Evolutionary conservation across 331 rosid genomes (phyloP), one percentile per base, ranked within the genome.

Genomic region (Rhamnella rubrinervis): DNA sequence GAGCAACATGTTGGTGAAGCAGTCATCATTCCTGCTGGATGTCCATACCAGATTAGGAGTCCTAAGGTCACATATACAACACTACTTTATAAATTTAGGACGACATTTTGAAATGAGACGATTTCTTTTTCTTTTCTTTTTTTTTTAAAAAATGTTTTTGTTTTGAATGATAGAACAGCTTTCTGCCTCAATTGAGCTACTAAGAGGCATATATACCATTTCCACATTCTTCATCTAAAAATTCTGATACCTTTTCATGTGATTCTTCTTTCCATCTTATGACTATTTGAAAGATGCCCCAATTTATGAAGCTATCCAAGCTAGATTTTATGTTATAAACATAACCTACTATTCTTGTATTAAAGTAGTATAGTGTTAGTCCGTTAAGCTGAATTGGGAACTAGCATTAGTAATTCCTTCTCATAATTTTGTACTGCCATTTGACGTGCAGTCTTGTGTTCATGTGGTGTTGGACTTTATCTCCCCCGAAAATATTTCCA

Each of bases 1-100:
- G 88, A 83, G 88, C 99, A 95, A 82, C 88, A 59, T 55, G 86
- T 85, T 57, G 99, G 99, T 50, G 99, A 91, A 87, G 99, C 99
- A 77, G 96, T 95, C 71, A 86, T 95, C 67, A 82, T 95, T 80
- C 99, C 99, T 14, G 95, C 99, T 62, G 97, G 99, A 77, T 95
- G 97, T 68, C 97, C 99, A 12, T 89, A 95, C 77, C 99, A 95
- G 84, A 95, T 91, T 65, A 87, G 87, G 74, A 87, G 80, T 85
- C 83, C 96, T 44, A 89, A 95, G 99, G 99, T 93, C 58, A 64
- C 50, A 66, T 68, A 66, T 55, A 55, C 61, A 39, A 60, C 66
- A 41, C 28, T 44, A 25, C 15, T 59, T 16, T 55, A 28, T 44
- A 61, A 44, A 53, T 18, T 68, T 64, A 35, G 19, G 17, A 59